phyloP scores from a whole-genome alignment of 1,139 yeast genomes.

The Zygosaccharomyces sapae region DNA sequence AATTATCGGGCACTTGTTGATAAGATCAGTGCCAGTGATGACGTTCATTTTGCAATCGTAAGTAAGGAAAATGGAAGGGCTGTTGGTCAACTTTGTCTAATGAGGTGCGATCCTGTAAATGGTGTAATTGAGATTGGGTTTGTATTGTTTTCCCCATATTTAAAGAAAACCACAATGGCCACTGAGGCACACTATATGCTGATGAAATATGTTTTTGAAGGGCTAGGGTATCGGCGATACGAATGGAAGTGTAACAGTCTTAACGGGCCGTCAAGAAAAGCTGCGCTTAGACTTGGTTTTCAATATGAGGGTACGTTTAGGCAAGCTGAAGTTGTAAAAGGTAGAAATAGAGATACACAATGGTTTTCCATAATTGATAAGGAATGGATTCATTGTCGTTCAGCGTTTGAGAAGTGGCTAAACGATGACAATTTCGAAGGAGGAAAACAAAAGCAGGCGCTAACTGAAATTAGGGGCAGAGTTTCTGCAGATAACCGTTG shows the following conservation, averaged over 20 bases:
- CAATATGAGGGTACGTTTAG: slow-evolving; percentile 35
- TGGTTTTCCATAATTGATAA: slow-evolving; percentile 36
- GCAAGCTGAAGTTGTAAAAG: slow-evolving; percentile 31
- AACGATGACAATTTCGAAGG: slow-evolving; percentile 13
- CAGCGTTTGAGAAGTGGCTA: slow-evolving; percentile 31
- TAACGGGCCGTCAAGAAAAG: slow-evolving; percentile 32
- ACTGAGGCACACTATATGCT: slow-evolving; percentile 35
- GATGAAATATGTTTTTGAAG: slow-evolving; percentile 31
- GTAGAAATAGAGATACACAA: slow-evolving; percentile 35
- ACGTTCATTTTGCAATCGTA: slow-evolving; percentile 25
- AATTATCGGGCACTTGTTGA: slow-evolving; percentile 5
- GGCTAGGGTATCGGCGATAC: slow-evolving; percentile 32
- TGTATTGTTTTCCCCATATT: slow-evolving; percentile 26
- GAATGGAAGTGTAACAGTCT: slow-evolving; percentile 38
- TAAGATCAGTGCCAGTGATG: slow-evolving; percentile 3
- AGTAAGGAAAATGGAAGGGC: slow-evolving; percentile 21
- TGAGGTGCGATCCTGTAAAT: slow-evolving; percentile 28
- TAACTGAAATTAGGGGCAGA: slow-evolving; percentile 4
- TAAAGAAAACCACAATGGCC: slow-evolving; percentile 32
- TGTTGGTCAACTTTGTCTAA: slow-evolving; percentile 30
- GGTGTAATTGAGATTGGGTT: slow-evolving; percentile 35
- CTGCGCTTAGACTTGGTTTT: slow-evolving; percentile 36
- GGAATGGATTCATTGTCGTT: slow-evolving; percentile 32
- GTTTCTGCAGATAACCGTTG: neutral
- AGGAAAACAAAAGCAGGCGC: slow-evolving; percentile 9